Base-by-base conservation (phyloP, 305 asterid species). In the Solanum hybrid region DNA sequence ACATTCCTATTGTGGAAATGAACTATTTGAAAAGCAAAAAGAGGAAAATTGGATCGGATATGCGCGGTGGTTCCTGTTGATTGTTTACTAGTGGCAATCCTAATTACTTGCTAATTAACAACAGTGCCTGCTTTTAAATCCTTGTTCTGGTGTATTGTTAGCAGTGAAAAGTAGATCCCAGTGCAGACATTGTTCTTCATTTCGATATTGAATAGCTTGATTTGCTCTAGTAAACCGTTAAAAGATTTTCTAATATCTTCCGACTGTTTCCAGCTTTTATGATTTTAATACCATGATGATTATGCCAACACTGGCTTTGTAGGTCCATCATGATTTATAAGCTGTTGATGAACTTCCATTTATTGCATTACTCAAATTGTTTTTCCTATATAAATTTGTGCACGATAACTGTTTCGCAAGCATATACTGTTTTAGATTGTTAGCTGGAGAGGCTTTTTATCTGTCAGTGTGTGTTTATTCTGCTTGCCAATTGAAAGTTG, bases 401-500 rank as follows among this genome's bases (percentile, higher is more conserved):
- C 40, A 18, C 11, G 22, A 18, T 84, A 26, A 29, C 74, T 84
- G 29, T 84, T 84, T 51, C 11, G 7, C 11, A 46, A 83, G 74
- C 73, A 29, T 18, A 83, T 83, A 6, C 37, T 1, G 2, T 29
- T 46, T 13, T 51, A 88, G 22, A 31, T 78, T 61, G 18, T 89
- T 75, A 37, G 24, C 29, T 86, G 46, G 89, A 75, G 46, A 86
- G n/a, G 42, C n/a, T 89, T 84, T 85, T 89, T 37, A 86, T 31
- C 71, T 39, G 5, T 78, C 35, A 39, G 51, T 16, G 79, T 14
- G 61, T 82, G 69, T 35, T 73, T 71, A 71, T 9, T 57, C 76
- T 73, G 57, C 22, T 73, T 71, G 28, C 34, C 7, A 35, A 33
- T 57, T 78, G 22, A 40, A 29, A 39, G 92, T 91, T 83, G 80